Evolutionary conservation across 2,329 filamentous ascomycete genomes (phyloP).

Genomic region (Myriosclerotinia curreyana): DNA sequence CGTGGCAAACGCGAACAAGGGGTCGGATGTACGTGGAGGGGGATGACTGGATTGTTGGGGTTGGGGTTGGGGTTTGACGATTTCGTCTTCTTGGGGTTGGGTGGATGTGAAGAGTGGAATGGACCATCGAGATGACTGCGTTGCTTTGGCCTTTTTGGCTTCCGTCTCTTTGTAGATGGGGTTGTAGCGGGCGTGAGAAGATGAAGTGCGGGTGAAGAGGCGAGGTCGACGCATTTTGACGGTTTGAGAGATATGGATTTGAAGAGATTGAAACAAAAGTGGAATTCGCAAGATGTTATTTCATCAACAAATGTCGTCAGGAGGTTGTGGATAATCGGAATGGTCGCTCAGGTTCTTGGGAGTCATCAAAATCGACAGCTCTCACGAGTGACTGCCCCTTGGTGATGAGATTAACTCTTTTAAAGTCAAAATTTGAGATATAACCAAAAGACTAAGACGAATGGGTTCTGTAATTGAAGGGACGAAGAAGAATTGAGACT

Average conservation of each 20-base stretch:
- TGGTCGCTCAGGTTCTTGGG: neutral
- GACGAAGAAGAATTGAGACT: neutral
- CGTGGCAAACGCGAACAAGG: constrained; percentile 8
- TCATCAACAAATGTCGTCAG: neutral
- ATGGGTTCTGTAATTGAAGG: neutral
- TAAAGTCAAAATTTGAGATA: no score
- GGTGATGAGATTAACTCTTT: neutral
- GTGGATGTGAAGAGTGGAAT: neutral
- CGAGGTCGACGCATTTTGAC: constrained; percentile 11
- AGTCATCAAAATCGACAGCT: neutral
- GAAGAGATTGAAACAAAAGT: neutral
- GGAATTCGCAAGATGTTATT: neutral
- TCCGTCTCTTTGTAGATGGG: constrained; percentile 11
- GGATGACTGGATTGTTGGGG: neutral
- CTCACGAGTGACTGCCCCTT: neutral
- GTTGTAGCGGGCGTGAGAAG: constrained; percentile 13
- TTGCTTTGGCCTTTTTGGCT: neutral
- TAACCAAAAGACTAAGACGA: neutral
- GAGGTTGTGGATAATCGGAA: neutral
- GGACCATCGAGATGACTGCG: neutral
- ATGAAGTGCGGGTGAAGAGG: neutral
- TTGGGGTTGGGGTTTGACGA: neutral
- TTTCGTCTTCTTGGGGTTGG: neutral
- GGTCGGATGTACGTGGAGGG: neutral
- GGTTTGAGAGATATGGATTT: neutral